Conservation (phyloP, 116 monocot genomes). For the Iris pallida region DNA sequence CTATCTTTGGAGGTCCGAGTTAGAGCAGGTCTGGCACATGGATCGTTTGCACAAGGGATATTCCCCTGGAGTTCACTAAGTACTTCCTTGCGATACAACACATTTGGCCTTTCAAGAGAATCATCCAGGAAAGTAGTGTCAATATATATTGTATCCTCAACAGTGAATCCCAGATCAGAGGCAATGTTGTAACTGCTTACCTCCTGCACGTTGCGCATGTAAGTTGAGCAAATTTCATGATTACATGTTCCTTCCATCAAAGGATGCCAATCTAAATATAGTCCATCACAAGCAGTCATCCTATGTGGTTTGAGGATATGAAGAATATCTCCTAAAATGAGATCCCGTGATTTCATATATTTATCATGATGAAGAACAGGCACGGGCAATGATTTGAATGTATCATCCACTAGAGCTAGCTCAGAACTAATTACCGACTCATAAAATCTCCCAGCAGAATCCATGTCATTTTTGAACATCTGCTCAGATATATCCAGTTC, state of each 20-base stretch:
- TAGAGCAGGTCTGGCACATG: slow-evolving; percentile 9
- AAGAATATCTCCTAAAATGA: slow-evolving; percentile 37
- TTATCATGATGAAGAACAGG: slow-evolving; percentile 55
- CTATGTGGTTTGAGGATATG: slow-evolving; percentile 40
- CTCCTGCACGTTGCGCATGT: slow-evolving; percentile 29
- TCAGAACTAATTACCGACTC: slow-evolving; percentile 68
- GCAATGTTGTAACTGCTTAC: slow-evolving; percentile 18
- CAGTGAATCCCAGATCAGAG: slow-evolving; percentile 22
- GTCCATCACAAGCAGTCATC: slow-evolving; percentile 61
- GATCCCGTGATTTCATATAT: slow-evolving; percentile 20
- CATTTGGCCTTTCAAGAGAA: slow-evolving; percentile 15
- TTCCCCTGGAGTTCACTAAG: slow-evolving; percentile 15
- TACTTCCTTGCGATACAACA: slow-evolving; percentile 25
- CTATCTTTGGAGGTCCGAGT: slow-evolving; percentile 11
- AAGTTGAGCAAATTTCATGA: slow-evolving; percentile 51
- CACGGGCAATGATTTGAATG: slow-evolving; percentile 65
- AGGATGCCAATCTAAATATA: slow-evolving; percentile 97
- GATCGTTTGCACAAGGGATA: slow-evolving; percentile 11
- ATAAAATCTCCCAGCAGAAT: slow-evolving; percentile 35
- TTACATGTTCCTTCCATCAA: slow-evolving; percentile 61
- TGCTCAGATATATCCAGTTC: slow-evolving; percentile 28
- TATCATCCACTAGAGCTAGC: slow-evolving; percentile 69
- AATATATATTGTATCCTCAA: slow-evolving; percentile 10
- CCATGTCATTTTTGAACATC: slow-evolving; percentile 39
- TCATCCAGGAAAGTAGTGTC: slow-evolving; percentile 55